A percentile compares a stretch with the other conserved stretches of the same genome.
Conservation (phyloP, 1,139 yeast species). For the Scheffersomyces insectosa region DNA sequence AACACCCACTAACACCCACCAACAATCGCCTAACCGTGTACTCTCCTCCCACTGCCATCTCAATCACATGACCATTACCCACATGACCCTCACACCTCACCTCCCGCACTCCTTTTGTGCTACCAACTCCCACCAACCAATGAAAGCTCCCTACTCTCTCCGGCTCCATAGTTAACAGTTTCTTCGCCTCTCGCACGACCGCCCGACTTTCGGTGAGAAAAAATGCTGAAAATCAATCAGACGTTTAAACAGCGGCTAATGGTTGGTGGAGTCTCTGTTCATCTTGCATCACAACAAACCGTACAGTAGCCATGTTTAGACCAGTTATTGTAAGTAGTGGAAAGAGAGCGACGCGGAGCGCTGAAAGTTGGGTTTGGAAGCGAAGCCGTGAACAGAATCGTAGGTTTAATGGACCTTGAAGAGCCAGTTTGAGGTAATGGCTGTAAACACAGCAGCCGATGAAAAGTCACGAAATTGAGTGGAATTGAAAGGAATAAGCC, state of each 20-base stretch:
- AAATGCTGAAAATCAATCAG: constrained; percentile 8
- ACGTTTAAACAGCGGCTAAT: background rate
- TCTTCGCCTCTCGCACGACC: constrained; percentile 11
- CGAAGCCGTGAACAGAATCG: too few relatives aligned
- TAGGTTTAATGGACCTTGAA: too few relatives aligned
- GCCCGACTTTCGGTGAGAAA: constrained; percentile 21
- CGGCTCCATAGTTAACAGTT: background rate
- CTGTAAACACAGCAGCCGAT: too few relatives aligned
- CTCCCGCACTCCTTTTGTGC: constrained; percentile 2
- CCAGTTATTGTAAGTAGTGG: constrained; percentile 37
- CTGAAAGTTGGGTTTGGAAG: too few relatives aligned
- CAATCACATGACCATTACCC: constrained; percentile 5
- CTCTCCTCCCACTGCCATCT: too few relatives aligned
- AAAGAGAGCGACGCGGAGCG: background rate
- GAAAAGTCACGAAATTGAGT: too few relatives aligned
- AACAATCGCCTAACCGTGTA: too few relatives aligned
- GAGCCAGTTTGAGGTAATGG: too few relatives aligned
- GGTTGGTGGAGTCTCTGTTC: background rate
- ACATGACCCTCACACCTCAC: too few relatives aligned
- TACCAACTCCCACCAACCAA: constrained; percentile 7
- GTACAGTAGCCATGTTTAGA: constrained; percentile 35
- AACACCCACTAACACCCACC: too few relatives aligned
- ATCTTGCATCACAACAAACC: constrained; percentile 2
- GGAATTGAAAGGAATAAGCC: too few relatives aligned
- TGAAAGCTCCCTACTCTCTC: constrained; percentile 7